Evolutionary conservation across 139 green algal species (phyloP).

Genomic region (Nannochloris sp.): DNA sequence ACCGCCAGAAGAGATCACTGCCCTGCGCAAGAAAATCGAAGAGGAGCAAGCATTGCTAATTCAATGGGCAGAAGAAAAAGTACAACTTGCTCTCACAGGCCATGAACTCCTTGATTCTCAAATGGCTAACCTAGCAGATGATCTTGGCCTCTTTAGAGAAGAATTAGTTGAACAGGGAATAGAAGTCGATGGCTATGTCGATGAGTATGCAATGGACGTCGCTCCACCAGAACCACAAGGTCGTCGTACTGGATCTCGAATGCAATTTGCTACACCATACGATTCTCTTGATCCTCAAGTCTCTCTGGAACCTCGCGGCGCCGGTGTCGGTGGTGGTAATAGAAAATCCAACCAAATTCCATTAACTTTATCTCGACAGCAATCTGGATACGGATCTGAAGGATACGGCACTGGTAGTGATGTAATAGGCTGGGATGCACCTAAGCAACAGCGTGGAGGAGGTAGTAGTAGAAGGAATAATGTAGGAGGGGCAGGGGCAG

Average conservation of each 20-base stretch:
- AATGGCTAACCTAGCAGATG: constrained; percentile 43
- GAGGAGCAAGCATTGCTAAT: constrained; percentile 54
- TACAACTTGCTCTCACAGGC: constrained; percentile 44
- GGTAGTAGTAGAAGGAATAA: background rate
- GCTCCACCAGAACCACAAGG: background rate
- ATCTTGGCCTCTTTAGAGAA: constrained; percentile 43
- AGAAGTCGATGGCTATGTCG: background rate
- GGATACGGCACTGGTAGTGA: background rate
- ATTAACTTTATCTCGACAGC: constrained; percentile 12
- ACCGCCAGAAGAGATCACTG: constrained; percentile 19
- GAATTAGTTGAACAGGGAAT: constrained; percentile 26
- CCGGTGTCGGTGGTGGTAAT: no score
- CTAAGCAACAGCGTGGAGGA: background rate
- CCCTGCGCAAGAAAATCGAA: constrained; percentile 33
- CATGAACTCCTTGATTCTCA: constrained; percentile 65
- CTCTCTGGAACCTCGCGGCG: no score
- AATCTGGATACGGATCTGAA: constrained; percentile 1
- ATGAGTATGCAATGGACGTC: background rate
- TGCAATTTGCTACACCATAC: background rate
- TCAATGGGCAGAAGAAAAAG: constrained; percentile 77
- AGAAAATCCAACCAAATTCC: no score
- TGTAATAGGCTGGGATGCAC: background rate
- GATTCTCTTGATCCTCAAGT: background rate
- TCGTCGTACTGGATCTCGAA: background rate
- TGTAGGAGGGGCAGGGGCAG: background rate